A percentile compares a stretch with the other conserved stretches of the same genome.
These are phyloP conservation scores for Fusarium neocosmosporiellum DNA, from an alignment of 2,329 filamentous ascomycete species.

Conservation along the genomic window DNA sequence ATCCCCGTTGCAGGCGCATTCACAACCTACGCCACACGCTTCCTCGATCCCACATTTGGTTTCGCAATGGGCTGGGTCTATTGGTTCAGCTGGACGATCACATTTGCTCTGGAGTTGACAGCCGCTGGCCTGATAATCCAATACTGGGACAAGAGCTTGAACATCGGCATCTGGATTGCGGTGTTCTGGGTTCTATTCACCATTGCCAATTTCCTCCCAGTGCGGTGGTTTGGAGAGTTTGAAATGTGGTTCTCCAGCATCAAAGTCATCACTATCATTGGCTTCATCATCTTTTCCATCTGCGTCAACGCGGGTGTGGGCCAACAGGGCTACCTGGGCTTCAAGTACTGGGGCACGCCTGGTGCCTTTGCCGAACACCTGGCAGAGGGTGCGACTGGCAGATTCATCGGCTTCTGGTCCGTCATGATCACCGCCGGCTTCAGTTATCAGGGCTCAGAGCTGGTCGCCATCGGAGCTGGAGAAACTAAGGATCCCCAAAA, in stretches of 20 bases:
- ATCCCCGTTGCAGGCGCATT: slow-evolving; percentile 80
- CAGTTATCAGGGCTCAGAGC: slow-evolving; percentile 77
- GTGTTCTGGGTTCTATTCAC: slow-evolving; percentile 72
- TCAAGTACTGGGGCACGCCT: slow-evolving; percentile 68
- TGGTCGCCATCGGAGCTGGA: slow-evolving; percentile 81
- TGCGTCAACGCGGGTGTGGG: slow-evolving; percentile 73
- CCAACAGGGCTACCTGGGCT: slow-evolving; percentile 68
- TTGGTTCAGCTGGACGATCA: slow-evolving; percentile 83
- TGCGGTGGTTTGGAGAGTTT: slow-evolving; percentile 73
- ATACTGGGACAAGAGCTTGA: slow-evolving; percentile 77
- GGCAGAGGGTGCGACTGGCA: slow-evolving; percentile 49
- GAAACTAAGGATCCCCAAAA: slow-evolving; percentile 81
- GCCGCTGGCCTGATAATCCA: slow-evolving; percentile 80
- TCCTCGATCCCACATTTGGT: slow-evolving; percentile 81
- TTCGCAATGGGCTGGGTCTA: slow-evolving; percentile 49
- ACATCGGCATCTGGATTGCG: slow-evolving; percentile 82
- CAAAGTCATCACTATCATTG: slow-evolving; percentile 74
- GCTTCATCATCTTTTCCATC: slow-evolving; percentile 71
- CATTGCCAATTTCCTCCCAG: slow-evolving; percentile 65
- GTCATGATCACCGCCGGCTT: slow-evolving; percentile 80
- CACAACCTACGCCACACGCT: slow-evolving; percentile 80
- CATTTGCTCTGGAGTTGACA: slow-evolving; percentile 84
- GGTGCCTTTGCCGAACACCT: slow-evolving; percentile 49
- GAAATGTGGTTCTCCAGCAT: slow-evolving; percentile 71
- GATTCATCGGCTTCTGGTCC: slow-evolving; percentile 72